phyloP scores from a whole-genome alignment of 306 rosid genomes.

The Acacia crassicarpa region DNA sequence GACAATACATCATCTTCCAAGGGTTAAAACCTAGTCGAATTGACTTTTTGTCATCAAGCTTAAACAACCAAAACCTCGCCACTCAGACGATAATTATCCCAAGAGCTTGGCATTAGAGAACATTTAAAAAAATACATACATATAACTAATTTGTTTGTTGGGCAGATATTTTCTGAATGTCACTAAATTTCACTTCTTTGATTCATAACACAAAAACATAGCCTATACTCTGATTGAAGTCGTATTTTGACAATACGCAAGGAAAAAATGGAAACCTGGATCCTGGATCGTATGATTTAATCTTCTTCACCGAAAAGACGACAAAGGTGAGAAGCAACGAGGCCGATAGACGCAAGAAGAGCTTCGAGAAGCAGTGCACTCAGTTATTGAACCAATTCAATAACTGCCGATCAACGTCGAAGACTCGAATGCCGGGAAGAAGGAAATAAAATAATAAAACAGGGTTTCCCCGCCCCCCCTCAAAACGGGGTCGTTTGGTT shows the following conservation, averaged over 20 bases:
- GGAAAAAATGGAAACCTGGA: neutral
- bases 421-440: too few species aligned
- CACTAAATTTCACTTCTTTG: neutral
- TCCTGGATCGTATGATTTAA: slow-evolving; percentile 36
- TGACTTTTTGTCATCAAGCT: neutral
- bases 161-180: neutral
- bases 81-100: neutral
- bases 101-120: too few species aligned
- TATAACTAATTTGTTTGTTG: too few species aligned
- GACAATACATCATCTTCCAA: neutral
- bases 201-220: neutral
- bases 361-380: slow-evolving; percentile 67
- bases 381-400: slow-evolving; percentile 24
- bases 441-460: too few species aligned
- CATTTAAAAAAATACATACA: too few species aligned
- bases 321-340: slow-evolving; percentile 71
- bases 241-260: neutral
- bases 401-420: too few species aligned
- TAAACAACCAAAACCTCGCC: neutral
- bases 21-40: neutral
- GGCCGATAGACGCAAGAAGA: slow-evolving; percentile 65
- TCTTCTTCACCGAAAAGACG: slow-evolving; percentile 55
- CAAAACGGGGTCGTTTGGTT: too few species aligned
- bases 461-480: too few species aligned
- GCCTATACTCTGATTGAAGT: neutral